Evolutionary conservation across 2,329 filamentous ascomycete genomes (phyloP), one percentile per base, ranked within the genome.

Genomic region (Lachnum nothofagi): DNA sequence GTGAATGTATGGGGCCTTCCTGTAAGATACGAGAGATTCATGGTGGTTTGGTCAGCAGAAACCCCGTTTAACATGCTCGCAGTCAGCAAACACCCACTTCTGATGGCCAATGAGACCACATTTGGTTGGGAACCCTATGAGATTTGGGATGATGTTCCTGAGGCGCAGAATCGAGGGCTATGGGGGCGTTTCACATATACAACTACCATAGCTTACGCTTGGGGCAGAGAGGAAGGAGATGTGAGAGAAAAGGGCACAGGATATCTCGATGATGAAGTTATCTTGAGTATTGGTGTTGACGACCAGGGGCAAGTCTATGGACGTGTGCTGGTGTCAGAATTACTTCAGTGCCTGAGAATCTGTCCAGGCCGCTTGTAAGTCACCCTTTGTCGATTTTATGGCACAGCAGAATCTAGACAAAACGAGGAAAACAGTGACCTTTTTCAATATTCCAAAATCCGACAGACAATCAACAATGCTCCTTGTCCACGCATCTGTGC

Each of bases 361-460:
- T 69, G 67, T 56, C 87, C 87, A 54, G 34, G 83, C 83, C 42
- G 19, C 14, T 19, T 22, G 23, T 16, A 33, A 16, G 31, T 16
- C 31, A 16, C 6, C 4, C 14, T 33, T n/a, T n/a, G n/a, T n/a
- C n/a, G n/a, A n/a, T n/a, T n/a, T n/a, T n/a, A n/a, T n/a, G n/a
- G n/a, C n/a, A n/a, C n/a, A n/a, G n/a, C n/a, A n/a, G n/a, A n/a
- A n/a, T n/a, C n/a, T n/a, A n/a, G n/a, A n/a, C n/a, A n/a, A n/a
- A n/a, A n/a, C n/a, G n/a, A n/a, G n/a, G n/a, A n/a, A n/a, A n/a
- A n/a, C n/a, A n/a, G n/a, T n/a, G n/a, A n/a, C n/a, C n/a, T n/a
- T n/a, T n/a, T n/a, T n/a, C n/a, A n/a, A n/a, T n/a, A n/a, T n/a
- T n/a, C n/a, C n/a, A n/a, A n/a, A n/a, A n/a, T n/a, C n/a, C n/a